Base-by-base conservation (phyloP, 345 rosid genomes). In the Eucalyptus coolabah region DNA sequence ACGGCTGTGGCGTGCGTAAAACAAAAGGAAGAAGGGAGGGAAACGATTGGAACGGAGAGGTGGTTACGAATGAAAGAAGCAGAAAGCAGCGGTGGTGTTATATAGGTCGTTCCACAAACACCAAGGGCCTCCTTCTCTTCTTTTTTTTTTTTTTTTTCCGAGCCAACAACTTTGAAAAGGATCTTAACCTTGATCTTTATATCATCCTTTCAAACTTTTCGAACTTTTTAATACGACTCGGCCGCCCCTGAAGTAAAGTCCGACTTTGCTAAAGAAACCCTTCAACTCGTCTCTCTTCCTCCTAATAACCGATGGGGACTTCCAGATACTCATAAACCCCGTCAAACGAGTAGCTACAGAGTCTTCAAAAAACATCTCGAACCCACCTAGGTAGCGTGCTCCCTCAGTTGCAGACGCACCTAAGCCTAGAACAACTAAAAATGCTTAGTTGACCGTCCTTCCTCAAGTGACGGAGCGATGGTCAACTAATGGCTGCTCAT, bases 131-230 rank as follows among this genome's bases (percentile, higher is more conserved):
- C 1, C 19, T 6, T 1, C 44, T 50, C 6, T 6, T 17, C 2
- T 2, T 15, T 5, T 16, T 16, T 4, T 3, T 3, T 15, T 15
- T 0, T 51, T 51, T 17, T 8, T 37, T 13, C 2, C 3, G 42
- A 10, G 8, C 40, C 45, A 37, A 19, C 45, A 37, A 37, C 83
- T 72, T 21, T 72, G 83, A 72, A 72, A 10, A 10, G 6, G 45
- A 37, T 72, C 28, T 19, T 37, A 19, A 37, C 12, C 83, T 72
- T 10, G 6, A 60, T 34, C 14, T 19, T 72, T 18, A 19, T 34
- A 37, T 37, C 6, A 37, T 19, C 45, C 12, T 72, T 72, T 72
- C 42, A 32, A 32, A 15, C 80, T n/a, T 53, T 19, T 53, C 24
- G 19, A 53, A 53, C 56, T 0, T 67, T 8, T 53, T 53, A 53